Evolutionary conservation across 768 basidiomycete genomes (phyloP), one percentile per base, ranked within the genome.

Genomic region (Termitomyces sp.): DNA sequence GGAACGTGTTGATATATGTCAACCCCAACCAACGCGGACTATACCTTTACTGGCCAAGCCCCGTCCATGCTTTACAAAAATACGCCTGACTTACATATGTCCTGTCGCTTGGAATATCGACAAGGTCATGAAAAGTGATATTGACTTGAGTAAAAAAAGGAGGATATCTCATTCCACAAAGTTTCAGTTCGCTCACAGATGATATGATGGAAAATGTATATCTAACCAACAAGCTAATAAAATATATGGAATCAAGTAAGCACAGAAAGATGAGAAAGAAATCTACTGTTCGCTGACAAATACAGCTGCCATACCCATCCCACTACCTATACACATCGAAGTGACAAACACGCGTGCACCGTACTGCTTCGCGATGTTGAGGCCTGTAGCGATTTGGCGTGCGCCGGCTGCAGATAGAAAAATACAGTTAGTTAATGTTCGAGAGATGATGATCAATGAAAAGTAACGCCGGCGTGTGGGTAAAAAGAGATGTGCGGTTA

Each of bases 101-200:
- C 93, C 96, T 9, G 87, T 97, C 37, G 87, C 93, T 5, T 93
- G 93, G 20, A 87, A 94, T 66, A 88, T 99, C 63, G 97, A 99
- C 82, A 98, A 98, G 72, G 92, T 98, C 66, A 85, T 99, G 85
- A 84, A 98, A 62, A 95, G 92, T 59, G 94, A 98, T 69, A 95
- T 93, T 9, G 96, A 98, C n/a, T n/a, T n/a, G n/a, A n/a, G n/a
- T n/a, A n/a, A n/a, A n/a, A n/a, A n/a, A n/a, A n/a, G n/a, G n/a
- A n/a, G n/a, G n/a, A n/a, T n/a, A n/a, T n/a, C n/a, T n/a, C n/a
- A n/a, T n/a, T n/a, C n/a, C n/a, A n/a, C n/a, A n/a, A n/a, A n/a
- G n/a, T n/a, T n/a, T 16, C 34, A 36, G 16, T n/a, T n/a, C n/a
- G n/a, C n/a, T n/a, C n/a, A n/a, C n/a, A n/a, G n/a, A n/a, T n/a